Evolutionary conservation across 2,329 filamentous ascomycete species (phyloP), one percentile per base, ranked within the genome.

Genomic region (Colletotrichum abscissum): DNA sequence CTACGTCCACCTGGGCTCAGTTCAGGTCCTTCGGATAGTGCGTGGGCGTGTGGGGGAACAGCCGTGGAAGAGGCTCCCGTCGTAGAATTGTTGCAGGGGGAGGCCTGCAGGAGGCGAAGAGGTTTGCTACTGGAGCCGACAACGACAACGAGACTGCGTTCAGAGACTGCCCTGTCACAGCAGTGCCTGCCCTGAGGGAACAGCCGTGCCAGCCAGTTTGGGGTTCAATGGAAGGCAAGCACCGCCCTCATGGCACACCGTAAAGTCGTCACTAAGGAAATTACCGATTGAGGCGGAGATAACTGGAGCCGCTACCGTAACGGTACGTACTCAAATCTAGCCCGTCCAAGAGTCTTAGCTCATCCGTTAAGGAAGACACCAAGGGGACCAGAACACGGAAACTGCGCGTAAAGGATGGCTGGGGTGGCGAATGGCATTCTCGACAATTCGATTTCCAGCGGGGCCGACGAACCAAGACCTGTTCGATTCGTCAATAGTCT

Each of bases 391-490:
- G 38, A 19, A 49, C 65, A 35, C 56, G 35, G 33, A 24, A 49
- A 35, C 46, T 19, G 42, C 19, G 42, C 42, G 35, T 49, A 58
- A n/a, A 42, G 7, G 35, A 60, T 33, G 70, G 66, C 59, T 58
- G 49, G 42, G 63, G 72, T 74, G 72, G 72, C 72, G 72, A 74
- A 74, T 74, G 68, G 72, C 24, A 72, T 72, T 74, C 72, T 72
- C 68, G 67, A 68, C 72, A 74, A 68, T 74, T 72, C 68, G 63
- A 72, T 68, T 63, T 49, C 49, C n/a, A 28, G 63, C 52, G 63
- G 72, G 72, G 69, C 72, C 52, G 67, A 55, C 56, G 33, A 68
- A 57, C 49, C 56, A 60, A 11, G 57, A 49, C 46, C 49, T 26
- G 54, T 35, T 59, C 52, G 14, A 65, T 46, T 56, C 35, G 52